Conservation (phyloP, 805 yeast species). For the Candida incommunis region DNA sequence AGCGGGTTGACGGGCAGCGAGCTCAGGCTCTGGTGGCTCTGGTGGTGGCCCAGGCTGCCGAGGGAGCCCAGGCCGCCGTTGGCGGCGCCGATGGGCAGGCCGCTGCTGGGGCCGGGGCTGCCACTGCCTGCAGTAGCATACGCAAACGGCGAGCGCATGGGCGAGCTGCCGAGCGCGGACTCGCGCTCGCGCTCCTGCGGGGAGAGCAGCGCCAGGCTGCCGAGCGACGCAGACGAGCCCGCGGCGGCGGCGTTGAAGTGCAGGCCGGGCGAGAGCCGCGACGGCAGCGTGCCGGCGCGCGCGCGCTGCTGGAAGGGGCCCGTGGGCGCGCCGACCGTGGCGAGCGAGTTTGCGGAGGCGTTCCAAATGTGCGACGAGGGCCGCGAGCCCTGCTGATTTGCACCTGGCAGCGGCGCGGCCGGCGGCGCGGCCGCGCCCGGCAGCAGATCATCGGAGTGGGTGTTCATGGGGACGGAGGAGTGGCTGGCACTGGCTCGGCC, state of each 20-base stretch:
- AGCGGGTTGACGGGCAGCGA: too few species aligned
- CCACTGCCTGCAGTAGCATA: conserved; percentile 1
- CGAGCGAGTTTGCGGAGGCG: conserved; percentile 1
- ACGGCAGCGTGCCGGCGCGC: conserved; percentile 71
- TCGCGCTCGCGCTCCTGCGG: conserved; percentile 13
- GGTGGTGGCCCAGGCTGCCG: too few species aligned
- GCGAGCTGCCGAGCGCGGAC: conserved; percentile 4
- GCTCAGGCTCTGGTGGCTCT: too few species aligned
- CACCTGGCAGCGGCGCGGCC: too few species aligned
- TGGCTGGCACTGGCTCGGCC: too few species aligned
- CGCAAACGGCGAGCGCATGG: conserved; percentile 5
- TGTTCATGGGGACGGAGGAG: too few species aligned
- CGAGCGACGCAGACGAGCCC: conserved; percentile 14
- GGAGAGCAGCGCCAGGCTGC: conserved; percentile 20
- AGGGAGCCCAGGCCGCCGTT: too few species aligned
- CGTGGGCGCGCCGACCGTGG: conserved; percentile 15
- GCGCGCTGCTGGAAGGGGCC: conserved; percentile 39
- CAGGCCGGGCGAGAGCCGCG: conserved; percentile 31
- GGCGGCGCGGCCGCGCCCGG: too few species aligned
- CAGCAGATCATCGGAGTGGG: too few species aligned
- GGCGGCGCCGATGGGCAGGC: conserved; percentile 8
- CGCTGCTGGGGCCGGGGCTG: conserved; percentile 11
- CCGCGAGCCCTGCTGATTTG: too few species aligned
- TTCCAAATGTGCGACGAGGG: conserved; percentile 4
- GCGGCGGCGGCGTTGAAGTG: conserved; percentile 6